Evolutionary conservation across 2,329 filamentous ascomycete genomes (phyloP).

Genomic region (Stemphylium lycopersici): DNA sequence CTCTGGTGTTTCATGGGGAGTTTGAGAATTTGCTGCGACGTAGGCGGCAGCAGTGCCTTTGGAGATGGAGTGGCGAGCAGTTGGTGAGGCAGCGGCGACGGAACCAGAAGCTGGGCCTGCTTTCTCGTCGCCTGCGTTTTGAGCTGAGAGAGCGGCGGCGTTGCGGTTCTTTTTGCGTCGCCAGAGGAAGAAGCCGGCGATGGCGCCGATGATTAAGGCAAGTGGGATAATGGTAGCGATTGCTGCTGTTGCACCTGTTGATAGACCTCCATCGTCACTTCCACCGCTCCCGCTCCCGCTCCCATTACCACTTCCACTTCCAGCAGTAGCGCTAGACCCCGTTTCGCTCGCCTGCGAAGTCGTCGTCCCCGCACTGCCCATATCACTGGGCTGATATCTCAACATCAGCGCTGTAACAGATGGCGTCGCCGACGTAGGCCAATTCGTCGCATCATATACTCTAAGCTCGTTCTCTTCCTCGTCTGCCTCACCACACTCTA

Average conservation of each 20-base stretch:
- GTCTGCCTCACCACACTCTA: slow-evolving; percentile 29
- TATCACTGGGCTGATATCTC: slow-evolving; percentile 22
- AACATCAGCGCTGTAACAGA: slow-evolving; percentile 23
- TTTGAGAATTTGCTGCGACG: background rate
- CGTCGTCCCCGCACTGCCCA: slow-evolving; percentile 6
- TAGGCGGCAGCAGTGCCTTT: background rate
- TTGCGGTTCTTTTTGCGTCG: slow-evolving; percentile 19
- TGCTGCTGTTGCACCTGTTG: slow-evolving; percentile 73
- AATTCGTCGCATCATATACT: slow-evolving; percentile 17
- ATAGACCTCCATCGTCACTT: slow-evolving; percentile 52
- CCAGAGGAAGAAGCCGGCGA: slow-evolving; percentile 26
- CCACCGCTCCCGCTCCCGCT: slow-evolving; percentile 43
- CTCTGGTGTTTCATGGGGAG: slow-evolving; percentile 23
- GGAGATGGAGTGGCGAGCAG: background rate
- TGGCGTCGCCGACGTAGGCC: slow-evolving; percentile 19
- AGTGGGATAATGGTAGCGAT: slow-evolving; percentile 92
- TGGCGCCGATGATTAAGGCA: slow-evolving; percentile 65
- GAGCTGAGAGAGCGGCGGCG: background rate
- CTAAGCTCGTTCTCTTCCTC: slow-evolving; percentile 26
- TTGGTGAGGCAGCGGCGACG: background rate
- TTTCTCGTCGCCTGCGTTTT: slow-evolving; percentile 11
- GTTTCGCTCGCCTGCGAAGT: background rate
- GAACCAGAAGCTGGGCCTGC: background rate
- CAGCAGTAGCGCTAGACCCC: background rate
- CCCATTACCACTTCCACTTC: background rate